A percentile compares a stretch with the other conserved stretches of the same genome.
phyloP scores from a whole-genome alignment of 225 moss, liverwort and hornwort genomes.

The Straminergon stramineum region DNA sequence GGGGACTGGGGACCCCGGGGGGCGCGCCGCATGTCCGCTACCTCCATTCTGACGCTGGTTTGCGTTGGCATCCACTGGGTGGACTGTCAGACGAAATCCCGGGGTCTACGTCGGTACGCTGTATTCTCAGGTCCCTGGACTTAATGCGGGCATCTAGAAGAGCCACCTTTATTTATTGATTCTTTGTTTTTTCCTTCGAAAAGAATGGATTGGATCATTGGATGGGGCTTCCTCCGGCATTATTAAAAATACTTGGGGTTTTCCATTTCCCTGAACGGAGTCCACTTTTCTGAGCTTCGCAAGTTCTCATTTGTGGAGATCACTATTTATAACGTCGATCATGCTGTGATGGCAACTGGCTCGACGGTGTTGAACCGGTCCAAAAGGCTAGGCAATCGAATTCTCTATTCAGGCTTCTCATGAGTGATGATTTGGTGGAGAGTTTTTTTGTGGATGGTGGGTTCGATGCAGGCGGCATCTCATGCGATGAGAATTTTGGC shows the following conservation, averaged over 20 bases:
- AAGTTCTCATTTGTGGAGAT: not conserved
- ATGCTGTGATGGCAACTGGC: not conserved
- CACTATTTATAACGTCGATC: not conserved
- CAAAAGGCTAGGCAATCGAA: not conserved
- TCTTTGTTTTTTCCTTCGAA: not conserved
- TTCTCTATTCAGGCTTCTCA: not conserved
- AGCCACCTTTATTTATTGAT: not conserved
- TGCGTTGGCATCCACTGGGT: not conserved
- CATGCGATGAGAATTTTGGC: not conserved
- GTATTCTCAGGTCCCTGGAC: not conserved
- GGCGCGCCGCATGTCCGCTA: not conserved
- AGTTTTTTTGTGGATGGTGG: not conserved
- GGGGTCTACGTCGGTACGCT: slow-evolving; percentile 3
- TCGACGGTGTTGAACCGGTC: not conserved
- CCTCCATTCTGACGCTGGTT: not conserved
- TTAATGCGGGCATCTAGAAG: not conserved
- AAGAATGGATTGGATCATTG: not conserved
- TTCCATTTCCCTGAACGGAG: not conserved
- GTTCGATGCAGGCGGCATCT: not conserved
- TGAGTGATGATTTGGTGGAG: not conserved
- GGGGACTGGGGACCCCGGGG: not conserved
- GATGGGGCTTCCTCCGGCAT: not conserved
- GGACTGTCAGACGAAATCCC: not conserved
- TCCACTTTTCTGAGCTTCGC: not conserved
- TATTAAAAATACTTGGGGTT: too few species aligned